Percentiles rank a stretch among this genome's conserved stretches.
Conservation (phyloP, 106 monocot genomes). For the Dendrobium catenatum region DNA sequence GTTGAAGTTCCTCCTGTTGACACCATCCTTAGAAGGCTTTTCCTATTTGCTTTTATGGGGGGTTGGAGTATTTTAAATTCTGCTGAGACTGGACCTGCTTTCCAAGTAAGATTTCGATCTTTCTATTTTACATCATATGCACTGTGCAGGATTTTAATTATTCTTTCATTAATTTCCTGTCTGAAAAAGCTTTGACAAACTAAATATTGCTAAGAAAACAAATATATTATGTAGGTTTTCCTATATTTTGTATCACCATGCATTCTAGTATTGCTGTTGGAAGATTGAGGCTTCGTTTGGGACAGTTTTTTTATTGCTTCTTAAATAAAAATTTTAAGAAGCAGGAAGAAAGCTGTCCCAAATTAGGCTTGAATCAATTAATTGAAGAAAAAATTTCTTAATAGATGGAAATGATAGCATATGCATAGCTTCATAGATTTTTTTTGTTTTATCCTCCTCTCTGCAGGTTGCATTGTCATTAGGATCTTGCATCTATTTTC, state of each 20-base stretch:
- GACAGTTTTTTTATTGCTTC: too few relatives aligned
- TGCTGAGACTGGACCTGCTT: slow-evolving; percentile 83
- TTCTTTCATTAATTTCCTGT: too few relatives aligned
- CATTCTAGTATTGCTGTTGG: too few relatives aligned
- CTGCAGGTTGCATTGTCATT: slow-evolving; percentile 76
- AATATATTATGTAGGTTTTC: too few relatives aligned
- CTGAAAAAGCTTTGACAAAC: too few relatives aligned
- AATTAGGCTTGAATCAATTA: not conserved
- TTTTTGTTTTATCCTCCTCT: not conserved
- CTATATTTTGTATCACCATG: too few relatives aligned
- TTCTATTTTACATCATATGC: not conserved
- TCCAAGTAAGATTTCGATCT: slow-evolving; percentile 53
- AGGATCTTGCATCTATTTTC: slow-evolving; percentile 82
- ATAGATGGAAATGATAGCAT: not conserved
- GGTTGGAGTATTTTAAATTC: slow-evolving; percentile 82
- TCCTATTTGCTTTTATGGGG: slow-evolving; percentile 91
- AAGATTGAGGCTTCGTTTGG: not conserved
- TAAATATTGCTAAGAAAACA: too few relatives aligned
- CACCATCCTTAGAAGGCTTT: slow-evolving; percentile 62
- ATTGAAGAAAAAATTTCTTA: not conserved
- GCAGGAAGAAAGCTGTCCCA: too few relatives aligned
- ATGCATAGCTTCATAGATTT: too few relatives aligned
- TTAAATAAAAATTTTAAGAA: too few relatives aligned
- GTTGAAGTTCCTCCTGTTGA: slow-evolving; percentile 70
- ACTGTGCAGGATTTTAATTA: too few relatives aligned